Evolutionary conservation across 83 land plant genomes (phyloP).

Genomic region (Diphasiastrum complanatum): DNA sequence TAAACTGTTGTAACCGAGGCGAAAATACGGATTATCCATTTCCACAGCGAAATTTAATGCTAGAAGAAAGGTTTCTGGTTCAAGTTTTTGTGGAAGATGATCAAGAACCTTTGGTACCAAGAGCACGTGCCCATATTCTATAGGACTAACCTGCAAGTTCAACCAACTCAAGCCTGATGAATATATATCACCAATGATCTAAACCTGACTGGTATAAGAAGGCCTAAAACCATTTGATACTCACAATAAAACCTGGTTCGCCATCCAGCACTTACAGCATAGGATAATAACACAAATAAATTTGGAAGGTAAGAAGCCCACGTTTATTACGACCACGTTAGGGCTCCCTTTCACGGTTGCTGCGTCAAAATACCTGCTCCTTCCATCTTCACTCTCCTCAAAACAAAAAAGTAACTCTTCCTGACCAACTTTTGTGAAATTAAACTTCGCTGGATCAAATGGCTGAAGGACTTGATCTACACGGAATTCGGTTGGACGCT

Average conservation of each 20-base stretch:
- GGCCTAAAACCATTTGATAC: background rate
- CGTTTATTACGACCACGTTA: constrained; percentile 84
- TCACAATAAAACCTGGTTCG: background rate
- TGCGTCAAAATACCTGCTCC: no score
- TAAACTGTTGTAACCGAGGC: background rate
- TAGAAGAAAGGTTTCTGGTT: background rate
- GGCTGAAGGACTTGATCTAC: constrained; percentile 5
- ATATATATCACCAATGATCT: no score
- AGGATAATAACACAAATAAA: constrained; percentile 1
- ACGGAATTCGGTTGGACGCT: constrained; percentile 7
- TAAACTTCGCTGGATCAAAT: constrained; percentile 2
- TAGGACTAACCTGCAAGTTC: no score
- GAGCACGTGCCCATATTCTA: constrained; percentile 1
- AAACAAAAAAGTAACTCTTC: background rate
- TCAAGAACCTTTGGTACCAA: constrained; percentile 3
- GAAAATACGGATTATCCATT: background rate
- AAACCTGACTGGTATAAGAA: background rate
- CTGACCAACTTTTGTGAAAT: background rate
- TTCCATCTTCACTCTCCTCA: background rate
- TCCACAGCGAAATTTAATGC: background rate
- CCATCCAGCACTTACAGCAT: constrained; percentile 5
- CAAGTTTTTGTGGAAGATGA: background rate
- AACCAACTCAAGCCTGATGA: no score
- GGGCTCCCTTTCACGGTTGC: constrained; percentile 50
- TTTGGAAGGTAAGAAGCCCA: constrained; percentile 19